Evolutionary conservation across 352 stramenopile genomes (phyloP).

Genomic region (Elongisporangium undulatum): DNA sequence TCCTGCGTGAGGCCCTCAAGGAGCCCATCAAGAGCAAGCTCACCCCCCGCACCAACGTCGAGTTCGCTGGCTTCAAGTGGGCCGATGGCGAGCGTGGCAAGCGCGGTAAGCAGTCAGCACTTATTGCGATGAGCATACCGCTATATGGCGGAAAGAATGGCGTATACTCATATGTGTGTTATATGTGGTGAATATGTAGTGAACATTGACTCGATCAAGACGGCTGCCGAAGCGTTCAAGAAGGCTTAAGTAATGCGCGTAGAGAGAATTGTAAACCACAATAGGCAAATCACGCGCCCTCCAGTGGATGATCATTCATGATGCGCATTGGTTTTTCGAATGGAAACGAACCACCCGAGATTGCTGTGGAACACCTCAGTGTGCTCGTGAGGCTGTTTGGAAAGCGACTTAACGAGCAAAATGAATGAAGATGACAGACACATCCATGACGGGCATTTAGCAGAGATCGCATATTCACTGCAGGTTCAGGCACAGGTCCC

Average conservation of each 20-base stretch:
- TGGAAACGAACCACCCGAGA: neutral
- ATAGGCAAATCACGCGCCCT: neutral
- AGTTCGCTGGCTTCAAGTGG: slow-evolving; percentile 87
- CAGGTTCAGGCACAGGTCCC: neutral
- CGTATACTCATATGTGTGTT: slow-evolving; percentile 3
- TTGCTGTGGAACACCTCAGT: neutral
- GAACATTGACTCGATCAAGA: slow-evolving; percentile 81
- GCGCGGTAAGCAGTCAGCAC: slow-evolving; percentile 43
- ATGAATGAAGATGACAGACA: slow-evolving; percentile 1
- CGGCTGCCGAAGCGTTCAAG: slow-evolving; percentile 73
- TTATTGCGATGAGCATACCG: neutral
- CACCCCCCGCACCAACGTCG: slow-evolving; percentile 59
- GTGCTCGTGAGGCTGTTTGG: neutral
- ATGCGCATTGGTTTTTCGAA: neutral
- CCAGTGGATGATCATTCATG: slow-evolving; percentile 2
- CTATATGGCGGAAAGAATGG: neutral
- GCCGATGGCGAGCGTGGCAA: slow-evolving; percentile 72
- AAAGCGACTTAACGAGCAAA: neutral
- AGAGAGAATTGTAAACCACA: slow-evolving; percentile 2
- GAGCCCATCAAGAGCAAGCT: slow-evolving; percentile 87
- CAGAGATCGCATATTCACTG: neutral
- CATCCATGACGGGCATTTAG: neutral
- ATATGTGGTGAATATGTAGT: slow-evolving; percentile 21
- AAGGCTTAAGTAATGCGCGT: slow-evolving; percentile 40
- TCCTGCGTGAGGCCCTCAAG: slow-evolving; percentile 76